These are phyloP conservation scores for Cyathus striatus DNA, from an alignment of 768 basidiomycete species.

Conservation along the genomic window DNA sequence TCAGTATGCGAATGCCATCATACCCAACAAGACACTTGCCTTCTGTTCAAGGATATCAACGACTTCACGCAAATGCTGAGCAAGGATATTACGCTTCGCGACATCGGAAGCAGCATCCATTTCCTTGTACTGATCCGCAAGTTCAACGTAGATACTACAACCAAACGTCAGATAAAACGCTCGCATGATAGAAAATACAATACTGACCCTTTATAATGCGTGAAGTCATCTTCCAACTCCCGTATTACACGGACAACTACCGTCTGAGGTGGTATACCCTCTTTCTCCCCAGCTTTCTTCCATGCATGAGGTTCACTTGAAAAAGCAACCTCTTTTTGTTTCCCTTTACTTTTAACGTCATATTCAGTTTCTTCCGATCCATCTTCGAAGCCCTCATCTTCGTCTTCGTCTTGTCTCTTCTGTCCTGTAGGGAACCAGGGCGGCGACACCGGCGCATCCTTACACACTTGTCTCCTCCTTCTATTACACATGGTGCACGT, in stretches of 20 bases:
- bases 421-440: constrained; percentile 7
- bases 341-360: constrained; percentile 19
- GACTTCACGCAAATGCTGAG: constrained; percentile 84
- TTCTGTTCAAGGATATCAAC: constrained; percentile 91
- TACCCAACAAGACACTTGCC: constrained; percentile 24
- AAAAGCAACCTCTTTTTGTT: constrained; percentile 23
- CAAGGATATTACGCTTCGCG: constrained; percentile 78
- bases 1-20: background rate
- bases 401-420: constrained; percentile 15
- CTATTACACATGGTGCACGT: constrained; percentile 68
- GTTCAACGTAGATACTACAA: constrained; percentile 78
- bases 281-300: constrained; percentile 21
- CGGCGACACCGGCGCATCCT: constrained; percentile 7
- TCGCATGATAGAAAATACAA: background rate
- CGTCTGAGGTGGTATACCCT: constrained; percentile 77
- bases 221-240: constrained; percentile 93
- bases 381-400: constrained; percentile 46
- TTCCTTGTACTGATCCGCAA: constrained; percentile 88
- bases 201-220: constrained; percentile 86
- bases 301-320: constrained; percentile 22
- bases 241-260: constrained; percentile 76
- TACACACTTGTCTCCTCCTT: constrained; percentile 19
- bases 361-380: constrained; percentile 31
- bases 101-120: constrained; percentile 85
- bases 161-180: too few species aligned